phyloP scores from a whole-genome alignment of 352 stramenopile species.

The Globisporangium rhizosaccharum region DNA sequence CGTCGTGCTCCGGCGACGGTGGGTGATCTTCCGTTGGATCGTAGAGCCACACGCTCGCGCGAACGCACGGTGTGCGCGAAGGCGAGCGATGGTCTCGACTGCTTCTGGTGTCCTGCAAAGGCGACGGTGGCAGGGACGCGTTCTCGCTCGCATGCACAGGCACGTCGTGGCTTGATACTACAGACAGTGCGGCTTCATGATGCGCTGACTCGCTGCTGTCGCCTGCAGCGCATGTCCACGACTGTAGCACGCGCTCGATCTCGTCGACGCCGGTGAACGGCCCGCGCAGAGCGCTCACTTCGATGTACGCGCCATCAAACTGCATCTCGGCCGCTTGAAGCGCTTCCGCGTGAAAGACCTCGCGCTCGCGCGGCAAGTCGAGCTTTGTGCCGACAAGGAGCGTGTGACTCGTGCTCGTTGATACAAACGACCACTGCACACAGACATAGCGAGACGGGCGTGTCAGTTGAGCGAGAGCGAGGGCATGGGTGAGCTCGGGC shows the following conservation, averaged over 20 bases:
- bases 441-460: neutral
- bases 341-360: conserved; percentile 32
- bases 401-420: conserved; percentile 15
- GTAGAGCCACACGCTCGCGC: conserved; percentile 55
- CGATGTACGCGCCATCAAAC: conserved; percentile 47
- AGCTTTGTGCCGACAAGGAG: conserved; percentile 55
- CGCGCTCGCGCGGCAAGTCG: conserved; percentile 29
- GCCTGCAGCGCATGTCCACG: conserved; percentile 13
- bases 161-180: too few species aligned
- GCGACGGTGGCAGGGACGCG: neutral
- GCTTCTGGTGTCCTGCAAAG: conserved; percentile 9
- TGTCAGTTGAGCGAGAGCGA: neutral
- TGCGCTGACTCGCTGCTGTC: too few species aligned
- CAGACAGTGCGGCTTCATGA: too few species aligned
- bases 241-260: conserved; percentile 14
- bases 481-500: neutral
- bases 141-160: too few species aligned
- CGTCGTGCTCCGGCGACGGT: conserved; percentile 28
- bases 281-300: conserved; percentile 26
- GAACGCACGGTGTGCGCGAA: conserved; percentile 23
- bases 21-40: conserved; percentile 47
- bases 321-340: conserved; percentile 38
- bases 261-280: conserved; percentile 23
- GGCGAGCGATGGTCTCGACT: conserved; percentile 14
- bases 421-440: conserved; percentile 32